phyloP scores from a whole-genome alignment of 495 filamentous ascomycete species.

The Xylaria sp. region DNA sequence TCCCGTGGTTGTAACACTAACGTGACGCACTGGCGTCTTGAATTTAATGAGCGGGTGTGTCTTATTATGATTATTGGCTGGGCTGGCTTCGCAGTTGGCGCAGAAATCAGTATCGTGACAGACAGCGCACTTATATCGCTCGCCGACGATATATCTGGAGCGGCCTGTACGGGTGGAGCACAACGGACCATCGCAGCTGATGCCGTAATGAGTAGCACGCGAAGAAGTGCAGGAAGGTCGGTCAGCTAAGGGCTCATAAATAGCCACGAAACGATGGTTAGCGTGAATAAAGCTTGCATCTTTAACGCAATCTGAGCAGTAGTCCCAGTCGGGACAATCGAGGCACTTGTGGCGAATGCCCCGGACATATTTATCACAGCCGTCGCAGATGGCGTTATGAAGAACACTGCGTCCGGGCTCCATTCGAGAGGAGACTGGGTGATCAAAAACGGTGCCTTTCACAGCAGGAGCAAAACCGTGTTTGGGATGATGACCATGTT shows the following conservation, averaged over 20 bases:
- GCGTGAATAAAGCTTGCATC: conserved; percentile 73
- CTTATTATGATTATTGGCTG: conserved; percentile 83
- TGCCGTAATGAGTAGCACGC: conserved; percentile 73
- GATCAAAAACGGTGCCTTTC: conserved; percentile 60
- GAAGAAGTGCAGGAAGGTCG: conserved; percentile 39
- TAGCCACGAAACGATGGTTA: conserved; percentile 86
- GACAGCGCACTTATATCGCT: conserved; percentile 96
- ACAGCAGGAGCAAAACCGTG: conserved; percentile 78
- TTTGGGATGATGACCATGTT: conserved; percentile 92
- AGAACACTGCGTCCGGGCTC: conserved; percentile 79
- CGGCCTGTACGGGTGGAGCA: conserved; percentile 67
- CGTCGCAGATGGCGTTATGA: conserved; percentile 93
- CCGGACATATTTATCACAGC: conserved; percentile 87
- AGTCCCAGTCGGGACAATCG: conserved; percentile 97
- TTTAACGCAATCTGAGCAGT: conserved; percentile 79
- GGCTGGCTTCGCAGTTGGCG: conserved; percentile 88
- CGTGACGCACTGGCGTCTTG: conserved; percentile 89
- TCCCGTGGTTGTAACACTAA: conserved; percentile 83
- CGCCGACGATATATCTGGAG: conserved; percentile 75
- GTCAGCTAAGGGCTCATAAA: conserved; percentile 79
- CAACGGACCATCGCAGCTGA: conserved; percentile 94
- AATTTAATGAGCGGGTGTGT: conserved; percentile 98
- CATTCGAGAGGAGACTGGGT: conserved; percentile 67
- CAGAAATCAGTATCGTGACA: conserved; percentile 98
- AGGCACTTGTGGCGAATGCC: conserved; percentile 97